These are phyloP conservation scores for Aspergillus latus DNA, from an alignment of 2,329 filamentous ascomycete genomes.

Conservation along the genomic window DNA sequence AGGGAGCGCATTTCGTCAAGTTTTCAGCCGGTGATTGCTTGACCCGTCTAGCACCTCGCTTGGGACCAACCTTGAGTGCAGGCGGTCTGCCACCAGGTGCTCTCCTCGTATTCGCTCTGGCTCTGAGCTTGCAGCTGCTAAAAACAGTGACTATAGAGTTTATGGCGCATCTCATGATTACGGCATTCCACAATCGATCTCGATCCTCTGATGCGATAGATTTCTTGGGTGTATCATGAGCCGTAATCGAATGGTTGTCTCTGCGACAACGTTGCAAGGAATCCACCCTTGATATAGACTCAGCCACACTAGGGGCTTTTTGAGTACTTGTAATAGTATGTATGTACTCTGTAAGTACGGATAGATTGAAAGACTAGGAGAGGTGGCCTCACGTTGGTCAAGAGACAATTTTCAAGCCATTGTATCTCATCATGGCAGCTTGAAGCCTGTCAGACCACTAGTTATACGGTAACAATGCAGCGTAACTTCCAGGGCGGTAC, in stretches of 20 bases:
- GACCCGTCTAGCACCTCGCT: not conserved
- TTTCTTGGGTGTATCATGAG: not conserved
- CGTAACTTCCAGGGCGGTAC: constrained; percentile 25
- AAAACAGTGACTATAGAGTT: not conserved
- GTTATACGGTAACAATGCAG: constrained; percentile 34
- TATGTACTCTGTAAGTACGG: too few relatives aligned
- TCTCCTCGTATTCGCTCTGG: not conserved
- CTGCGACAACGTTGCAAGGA: not conserved
- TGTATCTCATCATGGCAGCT: not conserved
- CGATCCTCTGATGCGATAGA: not conserved
- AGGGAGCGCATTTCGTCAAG: not conserved
- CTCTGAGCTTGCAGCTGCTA: not conserved
- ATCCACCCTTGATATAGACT: not conserved
- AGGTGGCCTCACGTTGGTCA: not conserved
- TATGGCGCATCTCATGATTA: not conserved
- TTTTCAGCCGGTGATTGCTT: not conserved
- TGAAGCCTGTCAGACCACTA: constrained; percentile 5
- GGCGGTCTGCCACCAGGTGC: not conserved
- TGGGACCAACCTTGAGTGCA: not conserved
- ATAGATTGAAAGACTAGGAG: not conserved
- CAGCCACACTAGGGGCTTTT: not conserved
- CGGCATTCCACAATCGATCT: not conserved
- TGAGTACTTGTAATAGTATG: too few relatives aligned
- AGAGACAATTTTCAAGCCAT: not conserved
- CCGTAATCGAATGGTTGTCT: not conserved